A percentile compares a stretch with the other conserved stretches of the same genome.
Evolutionary conservation across 2,329 filamentous ascomycete species (phyloP).

Genomic region (Xylariaceae sp.): DNA sequence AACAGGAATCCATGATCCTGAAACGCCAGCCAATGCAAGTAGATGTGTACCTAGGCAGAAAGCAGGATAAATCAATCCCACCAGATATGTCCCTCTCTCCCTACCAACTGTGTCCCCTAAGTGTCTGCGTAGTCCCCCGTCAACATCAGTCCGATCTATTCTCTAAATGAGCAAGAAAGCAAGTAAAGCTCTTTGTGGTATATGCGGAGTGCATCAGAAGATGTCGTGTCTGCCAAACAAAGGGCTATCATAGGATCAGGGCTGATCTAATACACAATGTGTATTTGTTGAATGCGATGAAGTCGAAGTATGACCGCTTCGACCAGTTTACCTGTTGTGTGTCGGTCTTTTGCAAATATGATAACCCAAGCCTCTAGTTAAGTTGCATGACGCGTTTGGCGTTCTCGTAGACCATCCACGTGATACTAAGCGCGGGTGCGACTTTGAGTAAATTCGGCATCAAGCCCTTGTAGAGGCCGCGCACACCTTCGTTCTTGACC

Average conservation of each 20-base stretch:
- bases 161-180: conserved; percentile 7
- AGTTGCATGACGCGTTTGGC: conserved; percentile 67
- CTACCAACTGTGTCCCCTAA: background rate
- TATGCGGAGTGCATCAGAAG: conserved; percentile 7
- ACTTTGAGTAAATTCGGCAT: conserved; percentile 96
- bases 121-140: background rate
- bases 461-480: conserved; percentile 89
- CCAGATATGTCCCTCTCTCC: background rate
- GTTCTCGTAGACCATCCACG: conserved; percentile 90
- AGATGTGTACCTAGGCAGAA: conserved; percentile 14
- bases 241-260: background rate
- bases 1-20: conserved; percentile 11
- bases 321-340: background rate
- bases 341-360: background rate
- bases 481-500: conserved; percentile 72
- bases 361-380: conserved; percentile 30
- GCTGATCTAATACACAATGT: conserved; percentile 4
- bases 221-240: background rate
- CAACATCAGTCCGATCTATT: conserved; percentile 9
- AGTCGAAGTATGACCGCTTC: background rate
- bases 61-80: background rate
- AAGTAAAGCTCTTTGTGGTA: background rate
- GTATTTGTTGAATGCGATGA: background rate
- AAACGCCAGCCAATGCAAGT: conserved; percentile 21
- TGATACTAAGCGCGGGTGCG: conserved; percentile 90